Base-by-base conservation (phyloP, 352 stramenopile genomes). In the Pythium guiyangense region DNA sequence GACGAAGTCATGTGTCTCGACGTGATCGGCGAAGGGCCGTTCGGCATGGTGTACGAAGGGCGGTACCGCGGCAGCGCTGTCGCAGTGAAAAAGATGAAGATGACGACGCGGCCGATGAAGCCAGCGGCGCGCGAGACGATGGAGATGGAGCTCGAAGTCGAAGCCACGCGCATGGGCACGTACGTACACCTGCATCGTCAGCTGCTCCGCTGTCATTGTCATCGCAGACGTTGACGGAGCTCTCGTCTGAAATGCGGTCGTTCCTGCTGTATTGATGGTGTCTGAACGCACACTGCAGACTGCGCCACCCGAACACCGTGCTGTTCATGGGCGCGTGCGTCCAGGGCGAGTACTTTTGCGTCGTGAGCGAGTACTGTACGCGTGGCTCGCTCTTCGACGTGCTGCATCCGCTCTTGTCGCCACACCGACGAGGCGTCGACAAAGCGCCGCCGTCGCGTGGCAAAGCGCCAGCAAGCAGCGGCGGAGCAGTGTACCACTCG, bases 241-340 rank as follows among this genome's bases (percentile, higher is more conserved):
- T 12, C 31, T 35, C 31, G 4, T 12, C 45, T 44, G 39, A 44
- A 20, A 22, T 11, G 31, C 31, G 31, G 31, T 44, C 29, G 29
- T 37, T 45, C 15, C 44, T 37, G 4, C 31, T 37, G 31, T 37
- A 8, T 45, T n/a, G n/a, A n/a, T 44, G 26, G 2, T 45, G 6
- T 48, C 18, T 46, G 6, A 45, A 29, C 37, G 14, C 20, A 47
- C 17, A 31, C 17, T 46, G 35, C 54, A 90, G 81, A 47, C 83
- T 99, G 63, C 77, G 96, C n/a, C 97, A 99, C 74, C 97, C 97
- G 3, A 99, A 99, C 74, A 98, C 98, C 26, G 97, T 98, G 62
- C 77, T 99, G 22, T 99, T 98, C 70, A 98, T 99, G 92, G 96
- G 96, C 43, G 96, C 96, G 37, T 99, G 95, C 72, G 78, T 98